Evolutionary conservation across 78 protist species (phyloP).

Genomic region (Dictyostelium intermedium): DNA sequence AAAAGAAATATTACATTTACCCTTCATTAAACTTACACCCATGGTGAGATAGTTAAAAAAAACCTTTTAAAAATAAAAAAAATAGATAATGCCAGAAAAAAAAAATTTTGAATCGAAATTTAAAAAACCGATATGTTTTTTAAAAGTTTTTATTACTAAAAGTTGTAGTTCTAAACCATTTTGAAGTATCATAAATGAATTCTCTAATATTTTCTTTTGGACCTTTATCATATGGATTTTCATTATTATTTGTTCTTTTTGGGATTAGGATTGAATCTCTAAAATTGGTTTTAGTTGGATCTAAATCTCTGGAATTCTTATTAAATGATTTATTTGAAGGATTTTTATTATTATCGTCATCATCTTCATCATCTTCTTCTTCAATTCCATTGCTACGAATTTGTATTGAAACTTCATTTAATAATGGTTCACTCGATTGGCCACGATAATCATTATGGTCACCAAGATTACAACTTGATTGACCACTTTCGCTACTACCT

Average conservation of each 20-base stretch:
- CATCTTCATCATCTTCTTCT: neutral
- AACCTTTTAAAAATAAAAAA: no score
- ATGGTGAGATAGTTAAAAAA: no score
- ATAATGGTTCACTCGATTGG: neutral
- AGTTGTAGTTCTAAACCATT: conserved; percentile 28
- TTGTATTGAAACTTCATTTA: neutral
- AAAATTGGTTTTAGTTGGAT: neutral
- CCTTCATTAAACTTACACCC: no score
- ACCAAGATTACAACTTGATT: neutral
- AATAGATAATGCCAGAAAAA: no score
- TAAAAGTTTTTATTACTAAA: neutral
- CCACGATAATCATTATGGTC: neutral
- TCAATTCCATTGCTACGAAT: neutral
- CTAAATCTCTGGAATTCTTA: neutral
- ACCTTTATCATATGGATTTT: conserved; percentile 46
- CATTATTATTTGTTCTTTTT: neutral
- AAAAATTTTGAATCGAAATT: no score
- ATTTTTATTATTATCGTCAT: neutral
- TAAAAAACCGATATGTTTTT: neutral
- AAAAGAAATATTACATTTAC: no score
- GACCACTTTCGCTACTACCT: neutral
- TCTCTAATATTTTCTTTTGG: conserved; percentile 35
- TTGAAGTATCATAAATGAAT: conserved; percentile 31
- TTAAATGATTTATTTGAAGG: conserved; percentile 22
- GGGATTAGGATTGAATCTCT: conserved; percentile 31